Evolutionary conservation across 345 rosid species (phyloP), one percentile per base, ranked within the genome.

Genomic region (Brassica cretica): DNA sequence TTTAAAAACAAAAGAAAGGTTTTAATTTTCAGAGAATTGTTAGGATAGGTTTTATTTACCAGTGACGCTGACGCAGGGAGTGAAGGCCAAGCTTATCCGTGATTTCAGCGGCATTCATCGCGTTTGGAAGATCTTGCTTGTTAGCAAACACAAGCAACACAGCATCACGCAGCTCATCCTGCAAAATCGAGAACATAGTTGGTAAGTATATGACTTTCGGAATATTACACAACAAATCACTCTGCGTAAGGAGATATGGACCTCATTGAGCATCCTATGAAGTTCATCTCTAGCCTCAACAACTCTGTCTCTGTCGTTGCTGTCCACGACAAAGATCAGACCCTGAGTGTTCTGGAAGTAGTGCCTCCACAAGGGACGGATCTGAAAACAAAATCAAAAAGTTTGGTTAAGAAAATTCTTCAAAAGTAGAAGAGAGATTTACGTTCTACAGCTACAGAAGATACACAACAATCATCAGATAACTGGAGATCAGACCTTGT

Each of bases 111-210:
- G 93, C 96, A 60, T 89, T 88, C 94, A 90, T 91, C 1, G 93
- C 97, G 73, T 91, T 90, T 61, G 97, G 91, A 76, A 90, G 89
- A 89, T 91, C 97, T 82, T 91, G 97, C 76, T 91, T 91, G 86
- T 90, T 90, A 0, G 94, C 93, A 82, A 92, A 91, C 29, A 91
- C 97, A 71, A 92, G 93, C 51, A 92, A 85, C 83, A 92, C 97
- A 70, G 94, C 97, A 84, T 92, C 97, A 87, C 97, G 91, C 87
- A 92, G 80, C 77, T 92, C 97, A 63, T 92, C 97, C 97, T 91
- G n/a, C 68, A 56, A 8, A 8, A 32, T 21, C 24, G 1, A 32
- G 5, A 37, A 6, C 0, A 51, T 1, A 64, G 30, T n/a, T 24
- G 25, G 24, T 2, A 24, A 69, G 64, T 21, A 33, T 18, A 51